Evolutionary conservation across 2,329 filamentous ascomycete genomes (phyloP).

Genomic region (Coniochaeta prunicola): DNA sequence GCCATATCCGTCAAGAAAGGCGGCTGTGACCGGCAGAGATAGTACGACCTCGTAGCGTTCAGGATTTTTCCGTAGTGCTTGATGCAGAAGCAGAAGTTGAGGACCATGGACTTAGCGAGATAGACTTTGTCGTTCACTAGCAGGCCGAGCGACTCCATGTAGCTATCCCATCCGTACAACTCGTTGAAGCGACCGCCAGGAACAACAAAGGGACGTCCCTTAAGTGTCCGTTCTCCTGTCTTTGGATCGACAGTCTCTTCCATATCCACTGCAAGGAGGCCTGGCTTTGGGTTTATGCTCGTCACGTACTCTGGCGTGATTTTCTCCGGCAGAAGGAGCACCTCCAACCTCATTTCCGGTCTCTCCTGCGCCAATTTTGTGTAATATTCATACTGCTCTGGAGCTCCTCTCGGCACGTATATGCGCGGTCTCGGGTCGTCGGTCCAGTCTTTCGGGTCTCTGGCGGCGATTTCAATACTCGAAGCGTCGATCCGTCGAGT

Average conservation of each 20-base stretch:
- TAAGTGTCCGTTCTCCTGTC: conserved; percentile 63
- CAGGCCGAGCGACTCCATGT: conserved; percentile 92
- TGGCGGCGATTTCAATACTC: conserved; percentile 77
- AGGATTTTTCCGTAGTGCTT: conserved; percentile 97
- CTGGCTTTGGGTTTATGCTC: conserved; percentile 79
- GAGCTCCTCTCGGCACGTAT: conserved; percentile 78
- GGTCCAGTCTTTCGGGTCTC: conserved; percentile 94
- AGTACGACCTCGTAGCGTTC: conserved; percentile 95
- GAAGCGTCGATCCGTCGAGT: conserved; percentile 86
- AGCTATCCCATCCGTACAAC: conserved; percentile 97
- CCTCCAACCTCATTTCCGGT: conserved; percentile 82
- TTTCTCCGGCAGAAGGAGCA: conserved; percentile 67
- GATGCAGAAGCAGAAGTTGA: conserved; percentile 97
- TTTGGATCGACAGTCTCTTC: conserved; percentile 61
- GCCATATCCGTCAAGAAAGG: conserved; percentile 98
- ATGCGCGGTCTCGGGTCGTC: conserved; percentile 82
- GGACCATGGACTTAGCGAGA: conserved; percentile 88
- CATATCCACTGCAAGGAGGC: conserved; percentile 84
- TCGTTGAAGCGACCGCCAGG: conserved; percentile 97
- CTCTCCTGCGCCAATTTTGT: conserved; percentile 66
- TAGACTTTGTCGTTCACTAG: conserved; percentile 79
- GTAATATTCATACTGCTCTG: conserved; percentile 88
- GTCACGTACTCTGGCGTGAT: conserved; percentile 77
- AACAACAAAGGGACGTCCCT: conserved; percentile 90
- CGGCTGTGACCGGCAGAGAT: conserved; percentile 87